phyloP scores from a whole-genome alignment of 306 rosid species.

The Rubus parviflorus region DNA sequence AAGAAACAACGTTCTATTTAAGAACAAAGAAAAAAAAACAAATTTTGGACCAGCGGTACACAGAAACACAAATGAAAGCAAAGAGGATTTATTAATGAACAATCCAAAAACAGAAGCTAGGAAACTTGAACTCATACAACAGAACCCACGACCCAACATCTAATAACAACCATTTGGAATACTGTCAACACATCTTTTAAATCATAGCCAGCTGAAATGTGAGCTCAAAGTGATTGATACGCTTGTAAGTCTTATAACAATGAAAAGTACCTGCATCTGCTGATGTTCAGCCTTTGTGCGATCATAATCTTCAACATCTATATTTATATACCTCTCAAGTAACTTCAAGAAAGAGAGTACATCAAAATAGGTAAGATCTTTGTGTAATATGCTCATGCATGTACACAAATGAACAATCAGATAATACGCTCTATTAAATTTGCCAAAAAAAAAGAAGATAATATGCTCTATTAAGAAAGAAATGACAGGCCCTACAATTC shows the following conservation, averaged over 20 bases:
- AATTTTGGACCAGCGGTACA: not conserved
- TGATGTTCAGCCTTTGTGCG: constrained; percentile 62
- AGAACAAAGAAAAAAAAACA: not conserved
- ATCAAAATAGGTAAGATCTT: not conserved
- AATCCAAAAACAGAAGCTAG: too few species aligned
- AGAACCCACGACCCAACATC: not conserved
- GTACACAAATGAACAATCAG: not conserved
- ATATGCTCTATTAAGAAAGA: not conserved
- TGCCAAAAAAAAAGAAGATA: not conserved
- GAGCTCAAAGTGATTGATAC: not conserved
- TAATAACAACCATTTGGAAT: not conserved
- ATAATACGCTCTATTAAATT: not conserved
- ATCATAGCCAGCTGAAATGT: not conserved
- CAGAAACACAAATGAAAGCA: not conserved
- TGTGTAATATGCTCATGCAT: not conserved
- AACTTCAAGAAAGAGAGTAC: constrained; percentile 43
- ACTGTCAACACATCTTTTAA: not conserved
- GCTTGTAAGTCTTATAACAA: not conserved
- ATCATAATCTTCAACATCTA: constrained; percentile 77
- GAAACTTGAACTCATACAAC: not conserved
- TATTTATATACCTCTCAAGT: constrained; percentile 58
- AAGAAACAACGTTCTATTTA: not conserved
- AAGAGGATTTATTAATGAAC: not conserved
- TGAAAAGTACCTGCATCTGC: constrained; percentile 58
- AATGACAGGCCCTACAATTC: not conserved